Evolutionary conservation across 148 eudicot genomes (phyloP), one percentile per base, ranked within the genome.

Genomic region (Vaccinium macrocarpon): DNA sequence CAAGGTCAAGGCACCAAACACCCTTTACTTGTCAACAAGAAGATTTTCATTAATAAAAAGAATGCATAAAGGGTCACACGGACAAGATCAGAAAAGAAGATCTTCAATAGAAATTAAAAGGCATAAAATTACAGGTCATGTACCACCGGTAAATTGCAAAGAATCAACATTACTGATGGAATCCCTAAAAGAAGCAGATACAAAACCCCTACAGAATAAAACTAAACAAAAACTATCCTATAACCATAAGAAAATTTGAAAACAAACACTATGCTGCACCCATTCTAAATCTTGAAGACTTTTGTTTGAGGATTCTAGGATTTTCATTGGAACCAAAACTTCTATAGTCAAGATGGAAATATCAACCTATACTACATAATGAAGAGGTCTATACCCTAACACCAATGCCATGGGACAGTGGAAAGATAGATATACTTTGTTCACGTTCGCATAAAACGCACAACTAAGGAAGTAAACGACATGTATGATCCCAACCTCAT

Each of bases 1-100:
- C 98, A 73, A 84, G 77, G 75, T 95, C 93, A 77, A 93, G 94
- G 87, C 88, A 85, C 97, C 92, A 90, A 84, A 87, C 88, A 84
- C 84, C 93, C 98, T 95, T 83, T 81, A 46, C 57, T 55, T 85
- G 52, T 32, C 50, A 86, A 6, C 8, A 27, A 85, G 5, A n/a
- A 79, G 49, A 25, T 48, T 12, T 14, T 42, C 25, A 21, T 29
- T 12, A 32, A 35, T 5, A 12, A 13, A 6, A 38, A 42, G 19
- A 32, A 35, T 2, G 35, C 25, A 56, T 18, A 27, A 7, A 14
- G 8, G 0, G 3, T 4, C 6, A 74, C 12, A 6, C 35, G 48
- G 70, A 10, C 29, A 62, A n/a, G 27, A 62, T 2, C 3, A 13
- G 70, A 35, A 23, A 62, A 9, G 70, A n/a, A n/a, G 25, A 9